These are phyloP conservation scores for Acanthamoeba sp. DNA, from an alignment of 208 protist species.

Conservation along the genomic window DNA sequence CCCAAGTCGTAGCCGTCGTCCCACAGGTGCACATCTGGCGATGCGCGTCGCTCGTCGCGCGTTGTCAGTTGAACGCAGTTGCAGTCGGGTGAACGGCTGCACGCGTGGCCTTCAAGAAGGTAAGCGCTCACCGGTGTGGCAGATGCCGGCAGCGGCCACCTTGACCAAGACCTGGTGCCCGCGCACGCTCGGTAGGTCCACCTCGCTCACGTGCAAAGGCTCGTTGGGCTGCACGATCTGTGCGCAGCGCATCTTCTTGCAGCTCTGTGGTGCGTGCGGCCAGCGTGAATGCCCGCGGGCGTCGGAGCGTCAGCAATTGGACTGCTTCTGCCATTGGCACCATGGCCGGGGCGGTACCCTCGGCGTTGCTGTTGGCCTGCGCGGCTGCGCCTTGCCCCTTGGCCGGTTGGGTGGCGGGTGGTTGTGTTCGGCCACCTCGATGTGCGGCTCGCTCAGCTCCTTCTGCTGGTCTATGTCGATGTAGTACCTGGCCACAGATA, in stretches of 20 bases:
- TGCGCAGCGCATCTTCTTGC: slow-evolving; percentile 4
- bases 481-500: neutral
- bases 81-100: neutral
- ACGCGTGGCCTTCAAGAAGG: no score
- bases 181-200: neutral
- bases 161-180: slow-evolving; percentile 34
- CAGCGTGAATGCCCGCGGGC: no score
- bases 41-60: neutral
- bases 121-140: slow-evolving; percentile 12
- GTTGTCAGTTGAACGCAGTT: neutral
- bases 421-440: slow-evolving; percentile 13
- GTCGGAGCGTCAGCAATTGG: neutral
- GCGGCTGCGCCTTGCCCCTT: neutral
- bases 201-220: slow-evolving; percentile 20
- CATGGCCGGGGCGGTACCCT: no score
- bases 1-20: slow-evolving; percentile 61
- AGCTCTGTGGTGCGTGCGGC: neutral
- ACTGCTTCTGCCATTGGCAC: no score
- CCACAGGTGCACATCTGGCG: slow-evolving; percentile 43
- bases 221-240: slow-evolving; percentile 27
- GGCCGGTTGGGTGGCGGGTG: neutral
- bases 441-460: neutral
- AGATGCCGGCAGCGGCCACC: slow-evolving; percentile 39
- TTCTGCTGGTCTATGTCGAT: neutral
- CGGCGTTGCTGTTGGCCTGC: neutral